Percentiles rank a stretch among this genome's conserved stretches.
Conservation (phyloP, 2,329 filamentous ascomycete genomes). For the Cryphonectria radicalis region DNA sequence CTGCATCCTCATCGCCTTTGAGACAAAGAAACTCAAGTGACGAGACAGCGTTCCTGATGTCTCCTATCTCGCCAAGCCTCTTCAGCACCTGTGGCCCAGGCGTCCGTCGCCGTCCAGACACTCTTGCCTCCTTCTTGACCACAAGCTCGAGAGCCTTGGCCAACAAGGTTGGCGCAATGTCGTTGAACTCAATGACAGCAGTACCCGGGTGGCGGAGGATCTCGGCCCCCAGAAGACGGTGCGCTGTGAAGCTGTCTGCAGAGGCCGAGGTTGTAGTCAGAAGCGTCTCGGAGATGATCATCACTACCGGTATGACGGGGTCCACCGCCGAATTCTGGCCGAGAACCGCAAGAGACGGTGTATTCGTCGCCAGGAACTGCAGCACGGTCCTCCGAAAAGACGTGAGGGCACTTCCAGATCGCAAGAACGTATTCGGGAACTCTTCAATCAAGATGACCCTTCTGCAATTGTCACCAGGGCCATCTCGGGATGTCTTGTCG, state of each 20-base stretch:
- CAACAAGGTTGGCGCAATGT: constrained; percentile 84
- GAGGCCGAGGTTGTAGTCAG: constrained; percentile 83
- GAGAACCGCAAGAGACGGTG: constrained; percentile 57
- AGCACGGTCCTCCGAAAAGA: constrained; percentile 77
- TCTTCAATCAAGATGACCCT: constrained; percentile 79
- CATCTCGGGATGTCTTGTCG: constrained; percentile 20
- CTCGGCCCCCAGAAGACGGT: constrained; percentile 84
- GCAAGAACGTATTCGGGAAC: constrained; percentile 76
- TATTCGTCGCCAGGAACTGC: constrained; percentile 73
- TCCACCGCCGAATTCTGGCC: constrained; percentile 47
- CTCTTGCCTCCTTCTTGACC: constrained; percentile 81
- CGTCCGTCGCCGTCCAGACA: constrained; percentile 74
- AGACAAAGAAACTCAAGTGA: constrained; percentile 91
- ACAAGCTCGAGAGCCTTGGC: constrained; percentile 82
- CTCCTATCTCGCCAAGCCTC: constrained; percentile 81
- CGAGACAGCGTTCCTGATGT: constrained; percentile 90
- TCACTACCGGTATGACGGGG: constrained; percentile 72
- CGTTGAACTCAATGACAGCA: constrained; percentile 87
- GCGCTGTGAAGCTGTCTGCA: constrained; percentile 89
- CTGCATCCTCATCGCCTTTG: constrained; percentile 73
- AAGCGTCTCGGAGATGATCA: constrained; percentile 90
- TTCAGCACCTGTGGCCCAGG: constrained; percentile 81
- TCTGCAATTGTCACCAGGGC: constrained; percentile 35
- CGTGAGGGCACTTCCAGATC: constrained; percentile 65
- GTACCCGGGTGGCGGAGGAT: constrained; percentile 81